Conservation (phyloP, 139 green algal species). For the Zygnema circumcarinatum region DNA sequence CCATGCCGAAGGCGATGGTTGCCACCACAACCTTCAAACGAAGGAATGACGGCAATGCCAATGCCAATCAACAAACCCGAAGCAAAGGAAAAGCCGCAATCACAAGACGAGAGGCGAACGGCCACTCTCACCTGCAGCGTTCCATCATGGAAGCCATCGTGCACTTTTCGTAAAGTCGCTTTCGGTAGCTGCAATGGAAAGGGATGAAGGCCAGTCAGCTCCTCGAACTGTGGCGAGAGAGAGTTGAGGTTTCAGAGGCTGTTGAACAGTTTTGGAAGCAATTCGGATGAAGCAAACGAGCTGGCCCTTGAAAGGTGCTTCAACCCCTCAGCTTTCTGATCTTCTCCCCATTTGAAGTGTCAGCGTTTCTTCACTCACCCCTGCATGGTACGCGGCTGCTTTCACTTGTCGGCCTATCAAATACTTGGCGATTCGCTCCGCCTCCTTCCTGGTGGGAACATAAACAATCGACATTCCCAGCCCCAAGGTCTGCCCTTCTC, state of each 20-base stretch:
- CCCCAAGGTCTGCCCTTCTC: too few species aligned
- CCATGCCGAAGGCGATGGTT: constrained; percentile 70
- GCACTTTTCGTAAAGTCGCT: neutral
- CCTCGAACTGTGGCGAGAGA: too few species aligned
- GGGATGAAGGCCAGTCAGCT: too few species aligned
- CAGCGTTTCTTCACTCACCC: too few species aligned
- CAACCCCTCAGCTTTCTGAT: too few species aligned
- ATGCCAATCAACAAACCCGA: neutral
- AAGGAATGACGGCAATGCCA: neutral
- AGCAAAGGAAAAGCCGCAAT: too few species aligned
- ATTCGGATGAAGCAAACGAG: too few species aligned
- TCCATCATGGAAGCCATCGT: neutral
- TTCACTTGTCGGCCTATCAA: neutral
- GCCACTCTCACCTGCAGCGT: constrained; percentile 1
- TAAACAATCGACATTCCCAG: neutral
- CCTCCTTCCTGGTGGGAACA: constrained; percentile 22
- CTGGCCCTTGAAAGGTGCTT: too few species aligned
- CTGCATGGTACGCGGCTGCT: neutral
- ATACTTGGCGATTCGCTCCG: neutral
- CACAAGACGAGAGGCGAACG: too few species aligned
- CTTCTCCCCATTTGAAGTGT: too few species aligned
- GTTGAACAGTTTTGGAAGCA: too few species aligned
- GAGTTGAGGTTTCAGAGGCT: too few species aligned
- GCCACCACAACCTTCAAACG: constrained; percentile 60
- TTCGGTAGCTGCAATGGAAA: constrained; percentile 5